Conservation (phyloP, 2,329 filamentous ascomycete species). For the Monosporascus sp. region DNA sequence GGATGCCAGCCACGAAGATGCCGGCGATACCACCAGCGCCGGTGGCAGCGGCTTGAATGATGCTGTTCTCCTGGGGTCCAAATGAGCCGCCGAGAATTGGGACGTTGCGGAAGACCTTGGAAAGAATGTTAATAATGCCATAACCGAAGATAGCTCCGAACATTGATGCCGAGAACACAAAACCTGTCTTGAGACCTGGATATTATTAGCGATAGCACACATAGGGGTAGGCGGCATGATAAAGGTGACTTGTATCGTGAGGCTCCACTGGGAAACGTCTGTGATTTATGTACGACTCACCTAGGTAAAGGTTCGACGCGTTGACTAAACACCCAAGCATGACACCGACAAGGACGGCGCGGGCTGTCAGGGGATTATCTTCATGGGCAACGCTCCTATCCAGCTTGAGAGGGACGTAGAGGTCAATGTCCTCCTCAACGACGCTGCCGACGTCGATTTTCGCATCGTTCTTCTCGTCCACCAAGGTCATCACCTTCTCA, state of each 20-base stretch:
- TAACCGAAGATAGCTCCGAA: constrained; percentile 51
- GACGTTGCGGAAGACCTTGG: constrained; percentile 36
- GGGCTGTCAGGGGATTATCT: constrained; percentile 42
- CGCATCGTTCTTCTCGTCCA: constrained; percentile 11
- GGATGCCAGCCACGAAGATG: constrained; percentile 52
- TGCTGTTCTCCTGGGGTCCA: constrained; percentile 54
- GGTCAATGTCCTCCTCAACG: constrained; percentile 30
- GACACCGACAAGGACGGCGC: constrained; percentile 47
- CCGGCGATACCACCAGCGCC: constrained; percentile 48
- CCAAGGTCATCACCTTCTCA: constrained; percentile 11
- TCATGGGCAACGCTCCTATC: constrained; percentile 27
- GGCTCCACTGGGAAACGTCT: no score
- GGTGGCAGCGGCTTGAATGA: constrained; percentile 49
- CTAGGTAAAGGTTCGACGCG: constrained; percentile 54
- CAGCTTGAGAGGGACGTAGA: constrained; percentile 35
- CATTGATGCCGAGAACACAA: constrained; percentile 39
- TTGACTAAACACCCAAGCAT: constrained; percentile 50
- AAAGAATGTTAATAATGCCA: constrained; percentile 45
- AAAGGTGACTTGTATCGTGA: no score
- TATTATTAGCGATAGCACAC: constrained; percentile 5
- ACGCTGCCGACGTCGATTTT: constrained; percentile 23
- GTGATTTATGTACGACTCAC: constrained; percentile 30
- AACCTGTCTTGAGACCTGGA: constrained; percentile 40
- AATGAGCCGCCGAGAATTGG: constrained; percentile 50
- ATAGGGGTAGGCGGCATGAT: constrained; percentile 6